A percentile compares a stretch with the other conserved stretches of the same genome.
Conservation (phyloP, 768 basidiomycete species). For the Lactarius hatsudake region DNA sequence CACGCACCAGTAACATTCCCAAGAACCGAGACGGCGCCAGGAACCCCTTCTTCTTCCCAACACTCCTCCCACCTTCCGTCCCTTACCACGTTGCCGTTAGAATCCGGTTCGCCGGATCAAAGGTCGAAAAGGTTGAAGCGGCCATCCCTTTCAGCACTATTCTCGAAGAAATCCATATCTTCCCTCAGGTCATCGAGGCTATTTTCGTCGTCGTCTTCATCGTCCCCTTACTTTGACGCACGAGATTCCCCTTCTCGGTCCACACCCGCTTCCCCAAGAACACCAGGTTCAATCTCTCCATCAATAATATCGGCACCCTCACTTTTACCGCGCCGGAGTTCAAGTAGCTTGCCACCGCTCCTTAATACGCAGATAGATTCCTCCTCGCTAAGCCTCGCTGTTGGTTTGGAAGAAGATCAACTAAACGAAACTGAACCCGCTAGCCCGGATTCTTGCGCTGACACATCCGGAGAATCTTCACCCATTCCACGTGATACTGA, state of each 20-base stretch:
- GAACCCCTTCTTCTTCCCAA: slow-evolving; percentile 36
- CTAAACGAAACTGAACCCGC: slow-evolving; percentile 28
- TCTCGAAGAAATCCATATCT: slow-evolving; percentile 61
- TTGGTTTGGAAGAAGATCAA: slow-evolving; percentile 27
- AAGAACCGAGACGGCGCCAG: slow-evolving; percentile 33
- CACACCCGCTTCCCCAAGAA: slow-evolving; percentile 15
- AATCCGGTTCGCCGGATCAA: slow-evolving; percentile 35
- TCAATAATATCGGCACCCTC: slow-evolving; percentile 37
- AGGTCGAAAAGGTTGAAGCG: slow-evolving; percentile 50
- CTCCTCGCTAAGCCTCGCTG: slow-evolving; percentile 43
- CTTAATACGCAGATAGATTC: slow-evolving; percentile 61
- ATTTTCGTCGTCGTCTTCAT: slow-evolving; percentile 35
- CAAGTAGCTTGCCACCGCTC: slow-evolving; percentile 50
- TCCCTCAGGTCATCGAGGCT: slow-evolving; percentile 38
- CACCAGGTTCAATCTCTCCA: slow-evolving; percentile 32
- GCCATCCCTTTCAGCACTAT: slow-evolving; percentile 66
- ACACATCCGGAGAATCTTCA: slow-evolving; percentile 4
- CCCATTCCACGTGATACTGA: slow-evolving; percentile 2
- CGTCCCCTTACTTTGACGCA: slow-evolving; percentile 40
- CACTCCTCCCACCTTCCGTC: slow-evolving; percentile 38
- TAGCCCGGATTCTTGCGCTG: neutral
- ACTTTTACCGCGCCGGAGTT: slow-evolving; percentile 51
- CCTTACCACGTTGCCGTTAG: slow-evolving; percentile 35
- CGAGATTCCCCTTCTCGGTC: slow-evolving; percentile 26
- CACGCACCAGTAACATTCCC: slow-evolving; percentile 46